Evolutionary conservation across 2,329 filamentous ascomycete species (phyloP).

Genomic region (Geosmithia putterillii): DNA sequence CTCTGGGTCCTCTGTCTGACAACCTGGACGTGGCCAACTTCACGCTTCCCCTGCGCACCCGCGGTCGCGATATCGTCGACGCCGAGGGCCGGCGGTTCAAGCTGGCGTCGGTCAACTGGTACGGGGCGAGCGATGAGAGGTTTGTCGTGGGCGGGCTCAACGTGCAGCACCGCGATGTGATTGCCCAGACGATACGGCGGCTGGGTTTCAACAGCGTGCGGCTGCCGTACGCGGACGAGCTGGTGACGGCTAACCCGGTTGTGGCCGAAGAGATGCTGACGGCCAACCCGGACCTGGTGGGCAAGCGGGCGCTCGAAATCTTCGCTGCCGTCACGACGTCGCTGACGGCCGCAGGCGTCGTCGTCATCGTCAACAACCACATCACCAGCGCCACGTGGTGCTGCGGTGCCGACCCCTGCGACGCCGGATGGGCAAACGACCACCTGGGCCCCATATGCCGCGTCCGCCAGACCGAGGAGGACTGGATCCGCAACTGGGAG

Average conservation of each 20-base stretch:
- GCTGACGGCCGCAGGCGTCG: constrained; percentile 48
- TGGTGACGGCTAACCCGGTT: constrained; percentile 47
- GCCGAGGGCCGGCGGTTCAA: constrained; percentile 43
- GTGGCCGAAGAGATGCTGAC: constrained; percentile 35
- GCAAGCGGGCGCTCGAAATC: constrained; percentile 45
- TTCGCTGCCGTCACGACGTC: constrained; percentile 45
- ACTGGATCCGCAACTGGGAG: constrained; percentile 57
- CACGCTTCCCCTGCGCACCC: constrained; percentile 44
- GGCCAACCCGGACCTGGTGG: constrained; percentile 48
- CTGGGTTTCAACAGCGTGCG: constrained; percentile 62
- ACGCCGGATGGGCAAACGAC: constrained; percentile 55
- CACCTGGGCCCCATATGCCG: constrained; percentile 48
- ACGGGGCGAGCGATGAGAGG: constrained; percentile 55
- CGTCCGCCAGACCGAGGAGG: constrained; percentile 48
- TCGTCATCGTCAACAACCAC: constrained; percentile 59
- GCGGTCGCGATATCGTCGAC: constrained; percentile 50
- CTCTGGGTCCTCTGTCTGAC: constrained; percentile 30
- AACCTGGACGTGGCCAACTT: constrained; percentile 32
- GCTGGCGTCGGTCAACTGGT: constrained; percentile 57
- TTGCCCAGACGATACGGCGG: constrained; percentile 44
- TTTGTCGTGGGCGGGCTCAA: constrained; percentile 54
- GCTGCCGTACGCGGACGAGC: constrained; percentile 56
- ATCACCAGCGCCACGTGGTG: constrained; percentile 60
- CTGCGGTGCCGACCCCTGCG: constrained; percentile 55
- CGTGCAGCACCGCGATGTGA: constrained; percentile 45